Conservation (phyloP, 108 stramenopile species). For the Nitzschia sp. region DNA sequence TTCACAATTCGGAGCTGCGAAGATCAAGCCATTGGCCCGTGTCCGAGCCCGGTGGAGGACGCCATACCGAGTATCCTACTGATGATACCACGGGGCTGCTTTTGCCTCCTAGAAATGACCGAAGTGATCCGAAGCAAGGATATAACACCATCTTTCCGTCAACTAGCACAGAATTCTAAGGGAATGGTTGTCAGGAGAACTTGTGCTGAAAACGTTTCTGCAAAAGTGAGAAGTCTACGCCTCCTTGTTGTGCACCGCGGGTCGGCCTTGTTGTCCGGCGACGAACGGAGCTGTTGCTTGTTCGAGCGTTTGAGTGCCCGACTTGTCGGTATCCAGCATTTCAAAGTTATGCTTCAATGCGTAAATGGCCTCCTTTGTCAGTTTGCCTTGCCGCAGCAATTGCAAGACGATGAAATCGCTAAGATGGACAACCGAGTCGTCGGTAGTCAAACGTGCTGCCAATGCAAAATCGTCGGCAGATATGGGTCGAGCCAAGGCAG, state of each 20-base stretch:
- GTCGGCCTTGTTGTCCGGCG: no score
- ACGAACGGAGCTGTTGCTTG: conserved; percentile 29
- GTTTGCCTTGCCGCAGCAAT: conserved; percentile 63
- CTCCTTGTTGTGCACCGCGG: no score
- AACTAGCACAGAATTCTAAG: no score
- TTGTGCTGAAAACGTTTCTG: no score
- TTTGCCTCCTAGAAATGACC: no score
- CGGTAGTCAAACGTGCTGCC: conserved; percentile 43
- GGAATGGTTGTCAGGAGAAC: no score
- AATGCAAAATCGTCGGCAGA: conserved; percentile 52
- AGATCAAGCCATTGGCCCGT: not conserved
- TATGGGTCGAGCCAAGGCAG: conserved; percentile 46
- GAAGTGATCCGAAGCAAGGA: no score
- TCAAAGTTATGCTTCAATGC: conserved; percentile 61
- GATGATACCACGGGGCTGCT: no score
- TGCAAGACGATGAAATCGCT: conserved; percentile 71
- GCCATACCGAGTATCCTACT: no score
- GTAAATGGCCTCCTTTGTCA: conserved; percentile 44
- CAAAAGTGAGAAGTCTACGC: no score
- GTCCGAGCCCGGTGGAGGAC: no score
- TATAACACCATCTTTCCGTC: no score
- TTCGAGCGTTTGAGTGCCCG: conserved; percentile 37
- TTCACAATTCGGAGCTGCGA: conserved; percentile 49
- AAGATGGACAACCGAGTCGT: conserved; percentile 36
- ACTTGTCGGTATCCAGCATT: conserved; percentile 33